Base-by-base conservation (phyloP, 306 rosid species). In the Luffa aegyptiaca region DNA sequence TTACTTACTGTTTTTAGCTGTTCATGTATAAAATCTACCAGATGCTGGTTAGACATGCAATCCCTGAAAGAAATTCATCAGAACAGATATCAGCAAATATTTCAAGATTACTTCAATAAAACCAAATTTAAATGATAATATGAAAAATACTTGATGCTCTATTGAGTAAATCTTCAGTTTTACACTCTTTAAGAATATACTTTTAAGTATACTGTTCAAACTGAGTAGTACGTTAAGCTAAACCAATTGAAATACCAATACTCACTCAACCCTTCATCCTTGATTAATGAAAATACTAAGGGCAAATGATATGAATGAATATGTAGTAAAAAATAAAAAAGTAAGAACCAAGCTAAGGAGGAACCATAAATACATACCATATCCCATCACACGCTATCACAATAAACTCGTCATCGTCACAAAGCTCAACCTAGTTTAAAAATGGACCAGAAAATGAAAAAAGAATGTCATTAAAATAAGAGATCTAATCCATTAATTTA, bases 1-100 rank as follows among this genome's bases (percentile, higher is more conserved):
- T 41, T 58, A 85, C 95, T 88, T 78, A 95, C 99, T 44, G 84
- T 80, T 39, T 44, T 26, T 42, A 95, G 85, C 72, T 90, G 97
- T 77, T 90, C 96, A 52, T 82, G 97, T 78, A 95, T 84, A 84
- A 86, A 93, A 83, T 93, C 91, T 16, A 95, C 97, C 84, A 93
- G 80, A 79, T 95, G 96, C 84, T 95, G 99, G 90, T 97, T 93
- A 77, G 97, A 88, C 95, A 93, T 83, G 93, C 99, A 93, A 82
- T 93, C 98, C 98, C 98, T 95, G 90, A 76, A 80, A 89, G 83
- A 78, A 82, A 87, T 77, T 53, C 69, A 37, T 55, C 81, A 79
- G 88, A 63, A 64, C 36, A 79, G 79, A 45, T 70, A 44, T 74
- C 20, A 77, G 83, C 51, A 37, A 45, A 12, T 45, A 71, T 12